These are phyloP conservation scores for Massariosphaeria phaeospora DNA, from an alignment of 495 filamentous ascomycete species.

Conservation along the genomic window DNA sequence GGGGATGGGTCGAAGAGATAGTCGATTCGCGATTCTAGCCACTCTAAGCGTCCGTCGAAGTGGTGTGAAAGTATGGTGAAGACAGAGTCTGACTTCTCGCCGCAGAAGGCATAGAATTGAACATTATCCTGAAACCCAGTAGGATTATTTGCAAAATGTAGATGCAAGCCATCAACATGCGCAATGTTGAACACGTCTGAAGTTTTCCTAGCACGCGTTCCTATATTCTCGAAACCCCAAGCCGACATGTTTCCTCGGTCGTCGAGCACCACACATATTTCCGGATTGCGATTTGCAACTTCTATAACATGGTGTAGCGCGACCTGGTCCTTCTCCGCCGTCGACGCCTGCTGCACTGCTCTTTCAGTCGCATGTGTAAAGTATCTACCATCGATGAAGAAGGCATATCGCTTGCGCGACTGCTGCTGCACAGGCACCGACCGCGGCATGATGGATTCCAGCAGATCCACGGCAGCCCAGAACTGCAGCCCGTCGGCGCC, in stretches of 20 bases:
- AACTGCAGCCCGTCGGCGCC: slow-evolving; percentile 65
- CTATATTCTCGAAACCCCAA: slow-evolving; percentile 89
- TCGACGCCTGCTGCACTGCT: slow-evolving; percentile 58
- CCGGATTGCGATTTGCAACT: slow-evolving; percentile 77
- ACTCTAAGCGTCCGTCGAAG: slow-evolving; percentile 79
- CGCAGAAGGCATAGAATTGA: slow-evolving; percentile 69
- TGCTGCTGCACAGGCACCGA: slow-evolving; percentile 38
- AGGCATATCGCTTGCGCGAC: slow-evolving; percentile 59
- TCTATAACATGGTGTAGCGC: slow-evolving; percentile 80
- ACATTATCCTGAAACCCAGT: slow-evolving; percentile 53
- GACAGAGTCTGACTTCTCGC: slow-evolving; percentile 52
- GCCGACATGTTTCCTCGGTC: slow-evolving; percentile 83
- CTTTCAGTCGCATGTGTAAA: slow-evolving; percentile 71
- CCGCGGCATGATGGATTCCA: slow-evolving; percentile 63
- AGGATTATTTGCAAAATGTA: slow-evolving; percentile 56
- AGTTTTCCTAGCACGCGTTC: slow-evolving; percentile 62
- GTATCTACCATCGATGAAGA: slow-evolving; percentile 79
- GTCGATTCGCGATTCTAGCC: slow-evolving; percentile 74
- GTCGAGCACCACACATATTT: slow-evolving; percentile 83
- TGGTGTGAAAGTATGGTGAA: slow-evolving; percentile 77
- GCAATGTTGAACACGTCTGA: slow-evolving; percentile 82
- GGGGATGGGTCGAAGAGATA: slow-evolving; percentile 75
- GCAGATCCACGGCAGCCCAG: slow-evolving; percentile 80
- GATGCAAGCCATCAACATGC: slow-evolving; percentile 65
- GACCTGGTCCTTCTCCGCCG: slow-evolving; percentile 58